Evolutionary conservation across 2,329 filamentous ascomycete genomes (phyloP).

Genomic region (Lojkania enalia): DNA sequence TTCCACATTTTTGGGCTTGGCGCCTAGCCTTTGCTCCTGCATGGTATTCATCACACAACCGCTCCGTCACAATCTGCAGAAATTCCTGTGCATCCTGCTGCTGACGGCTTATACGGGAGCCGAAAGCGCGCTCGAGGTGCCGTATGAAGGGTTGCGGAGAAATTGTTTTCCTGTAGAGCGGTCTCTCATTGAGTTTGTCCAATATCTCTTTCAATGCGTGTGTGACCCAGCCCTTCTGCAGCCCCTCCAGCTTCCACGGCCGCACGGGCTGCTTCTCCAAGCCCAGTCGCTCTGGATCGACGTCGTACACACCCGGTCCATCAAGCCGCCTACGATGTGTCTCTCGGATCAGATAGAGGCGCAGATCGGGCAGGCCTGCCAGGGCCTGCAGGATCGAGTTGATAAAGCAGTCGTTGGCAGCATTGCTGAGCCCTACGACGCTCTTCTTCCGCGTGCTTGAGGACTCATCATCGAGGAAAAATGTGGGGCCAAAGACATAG

Average conservation of each 20-base stretch:
- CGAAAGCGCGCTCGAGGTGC: slow-evolving; percentile 82
- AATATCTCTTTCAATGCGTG: slow-evolving; percentile 88
- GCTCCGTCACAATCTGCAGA: slow-evolving; percentile 87
- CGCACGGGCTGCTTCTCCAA: slow-evolving; percentile 46
- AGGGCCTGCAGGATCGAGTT: slow-evolving; percentile 94
- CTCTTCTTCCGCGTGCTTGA: slow-evolving; percentile 69
- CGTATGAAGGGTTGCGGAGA: slow-evolving; percentile 82
- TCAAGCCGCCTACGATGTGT: slow-evolving; percentile 82
- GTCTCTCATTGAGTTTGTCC: slow-evolving; percentile 88
- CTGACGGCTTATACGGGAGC: slow-evolving; percentile 86
- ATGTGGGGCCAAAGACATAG: slow-evolving; percentile 98
- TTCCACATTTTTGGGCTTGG: slow-evolving; percentile 50
- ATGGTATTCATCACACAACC: slow-evolving; percentile 91
- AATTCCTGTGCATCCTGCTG: slow-evolving; percentile 99
- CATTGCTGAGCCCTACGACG: slow-evolving; percentile 83
- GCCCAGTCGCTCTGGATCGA: slow-evolving; percentile 55
- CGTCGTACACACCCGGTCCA: slow-evolving; percentile 72
- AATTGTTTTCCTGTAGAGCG: slow-evolving; percentile 91
- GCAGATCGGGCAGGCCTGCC: slow-evolving; percentile 84
- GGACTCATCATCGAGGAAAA: slow-evolving; percentile 84
- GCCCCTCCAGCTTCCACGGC: slow-evolving; percentile 56
- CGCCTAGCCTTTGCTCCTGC: slow-evolving; percentile 75
- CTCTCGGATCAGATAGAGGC: slow-evolving; percentile 89
- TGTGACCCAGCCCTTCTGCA: slow-evolving; percentile 84
- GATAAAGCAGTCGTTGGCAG: slow-evolving; percentile 82